phyloP scores from a whole-genome alignment of 1,284 basidiomycete species.

The Moniliophthora roreri region DNA sequence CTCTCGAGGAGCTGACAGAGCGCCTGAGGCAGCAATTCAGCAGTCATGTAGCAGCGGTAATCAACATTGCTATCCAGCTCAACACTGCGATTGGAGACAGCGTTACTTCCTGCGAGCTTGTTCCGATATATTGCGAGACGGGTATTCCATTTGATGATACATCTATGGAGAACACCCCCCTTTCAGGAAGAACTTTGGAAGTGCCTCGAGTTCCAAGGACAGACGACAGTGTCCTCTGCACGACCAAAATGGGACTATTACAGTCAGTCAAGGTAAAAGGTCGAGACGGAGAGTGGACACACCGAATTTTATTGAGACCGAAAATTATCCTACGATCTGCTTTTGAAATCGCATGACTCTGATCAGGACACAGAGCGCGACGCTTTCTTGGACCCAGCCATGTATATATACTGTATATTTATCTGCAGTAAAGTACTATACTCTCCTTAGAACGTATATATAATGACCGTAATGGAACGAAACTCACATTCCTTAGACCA shows the following conservation, averaged over 20 bases:
- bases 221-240: slow-evolving; percentile 33
- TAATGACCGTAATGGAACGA: background rate
- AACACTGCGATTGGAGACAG: slow-evolving; percentile 53
- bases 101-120: slow-evolving; percentile 48
- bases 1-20: slow-evolving; percentile 18
- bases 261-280: slow-evolving; percentile 31
- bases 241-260: slow-evolving; percentile 41
- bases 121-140: slow-evolving; percentile 38
- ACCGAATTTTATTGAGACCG: slow-evolving; percentile 28
- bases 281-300: slow-evolving; percentile 26
- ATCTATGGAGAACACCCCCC: slow-evolving; percentile 43
- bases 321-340: slow-evolving; percentile 30
- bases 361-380: no score
- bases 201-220: slow-evolving; percentile 6
- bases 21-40: slow-evolving; percentile 37
- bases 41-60: slow-evolving; percentile 21
- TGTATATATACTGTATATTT: background rate
- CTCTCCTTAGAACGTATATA: background rate
- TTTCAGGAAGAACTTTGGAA: slow-evolving; percentile 24
- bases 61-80: slow-evolving; percentile 42
- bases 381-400: background rate
- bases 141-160: slow-evolving; percentile 37
- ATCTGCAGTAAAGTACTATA: background rate
- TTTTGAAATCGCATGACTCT: background rate
- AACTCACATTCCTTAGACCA: slow-evolving; percentile 21